Conservation (phyloP, 2,329 filamentous ascomycete genomes). For the Aspergillus neoniger region DNA sequence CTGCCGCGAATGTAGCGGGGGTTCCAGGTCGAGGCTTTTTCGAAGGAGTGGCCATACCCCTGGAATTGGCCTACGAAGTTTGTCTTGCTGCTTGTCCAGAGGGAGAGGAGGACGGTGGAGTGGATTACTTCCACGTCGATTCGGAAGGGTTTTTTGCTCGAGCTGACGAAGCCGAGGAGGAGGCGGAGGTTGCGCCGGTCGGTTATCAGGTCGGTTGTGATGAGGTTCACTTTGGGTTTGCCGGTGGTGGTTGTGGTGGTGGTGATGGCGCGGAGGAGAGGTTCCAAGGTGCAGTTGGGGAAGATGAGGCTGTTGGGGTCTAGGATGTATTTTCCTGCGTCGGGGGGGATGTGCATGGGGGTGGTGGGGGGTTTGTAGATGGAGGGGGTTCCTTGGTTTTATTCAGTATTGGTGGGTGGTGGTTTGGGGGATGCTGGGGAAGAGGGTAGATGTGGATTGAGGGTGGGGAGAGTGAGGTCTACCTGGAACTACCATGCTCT, state of each 20-base stretch:
- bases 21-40: background rate
- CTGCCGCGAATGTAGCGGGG: background rate
- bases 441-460: too few relatives aligned
- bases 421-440: too few relatives aligned
- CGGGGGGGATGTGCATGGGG: background rate
- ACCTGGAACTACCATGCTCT: background rate
- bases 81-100: background rate
- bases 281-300: background rate
- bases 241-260: background rate
- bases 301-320: background rate
- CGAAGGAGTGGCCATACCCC: slow-evolving; percentile 1
- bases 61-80: background rate
- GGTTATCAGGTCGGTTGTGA: slow-evolving; percentile 12
- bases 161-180: background rate
- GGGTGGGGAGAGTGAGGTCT: background rate
- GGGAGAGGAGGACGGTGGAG: background rate
- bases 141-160: background rate
- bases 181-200: slow-evolving; percentile 6
- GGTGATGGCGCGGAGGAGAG: background rate
- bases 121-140: slow-evolving; percentile 2
- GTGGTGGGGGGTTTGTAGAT: background rate
- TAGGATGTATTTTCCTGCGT: background rate
- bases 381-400: background rate
- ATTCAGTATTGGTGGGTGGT: background rate
- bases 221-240: background rate